phyloP scores from a whole-genome alignment of 2,329 filamentous ascomycete species.

The Aspergillus amoenus region DNA sequence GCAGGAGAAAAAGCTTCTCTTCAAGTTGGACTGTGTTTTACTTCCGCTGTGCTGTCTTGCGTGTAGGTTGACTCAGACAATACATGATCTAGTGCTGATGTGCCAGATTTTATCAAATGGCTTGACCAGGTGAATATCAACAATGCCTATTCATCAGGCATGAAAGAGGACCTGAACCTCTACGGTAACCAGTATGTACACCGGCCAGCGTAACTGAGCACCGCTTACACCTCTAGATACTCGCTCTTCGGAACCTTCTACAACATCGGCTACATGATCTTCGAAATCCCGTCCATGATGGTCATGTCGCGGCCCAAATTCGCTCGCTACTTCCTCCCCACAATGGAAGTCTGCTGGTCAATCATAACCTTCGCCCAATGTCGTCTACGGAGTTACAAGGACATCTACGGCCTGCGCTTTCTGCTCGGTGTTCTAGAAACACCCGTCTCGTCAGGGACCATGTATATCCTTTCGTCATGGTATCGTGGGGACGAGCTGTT shows the following conservation, averaged over 20 bases:
- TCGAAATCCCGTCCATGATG: conserved; percentile 18
- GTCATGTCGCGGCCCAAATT: conserved; percentile 22
- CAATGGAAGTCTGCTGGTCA: conserved; percentile 28
- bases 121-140: conserved; percentile 48
- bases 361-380: conserved; percentile 26
- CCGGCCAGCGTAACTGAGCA: no score
- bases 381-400: conserved; percentile 21
- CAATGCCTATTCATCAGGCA: conserved; percentile 44
- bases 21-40: conserved; percentile 14
- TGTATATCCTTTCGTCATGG: conserved; percentile 41
- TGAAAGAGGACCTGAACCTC: conserved; percentile 30
- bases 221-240: not conserved
- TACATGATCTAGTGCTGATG: conserved; percentile 21
- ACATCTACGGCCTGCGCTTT: conserved; percentile 36
- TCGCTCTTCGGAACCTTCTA: conserved; percentile 19
- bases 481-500: conserved; percentile 38
- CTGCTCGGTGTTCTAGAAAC: conserved; percentile 31
- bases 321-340: conserved; percentile 19
- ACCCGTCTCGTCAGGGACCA: conserved; percentile 29
- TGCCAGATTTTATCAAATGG: conserved; percentile 43
- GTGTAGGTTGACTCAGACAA: conserved; percentile 4
- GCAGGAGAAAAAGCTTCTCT: conserved; percentile 12
- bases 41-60: conserved; percentile 15
- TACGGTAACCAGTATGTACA: conserved; percentile 19
- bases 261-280: conserved; percentile 20